A percentile compares a stretch with the other conserved stretches of the same genome.
These are phyloP conservation scores for Hexamita inflata DNA, from an alignment of 208 protist genomes.

Conservation along the genomic window DNA sequence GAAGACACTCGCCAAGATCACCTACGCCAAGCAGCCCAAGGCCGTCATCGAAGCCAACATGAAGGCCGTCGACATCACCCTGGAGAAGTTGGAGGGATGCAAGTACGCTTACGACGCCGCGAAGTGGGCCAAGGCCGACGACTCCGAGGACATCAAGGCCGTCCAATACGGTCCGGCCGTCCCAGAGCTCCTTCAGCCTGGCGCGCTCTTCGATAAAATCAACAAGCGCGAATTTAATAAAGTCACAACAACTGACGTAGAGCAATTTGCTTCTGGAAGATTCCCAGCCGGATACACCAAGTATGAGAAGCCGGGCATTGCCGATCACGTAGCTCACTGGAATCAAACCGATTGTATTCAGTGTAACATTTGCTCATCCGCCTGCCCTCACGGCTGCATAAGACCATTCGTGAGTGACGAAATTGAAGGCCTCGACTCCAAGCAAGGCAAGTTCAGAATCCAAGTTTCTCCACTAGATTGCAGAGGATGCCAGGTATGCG, in stretches of 20 bases:
- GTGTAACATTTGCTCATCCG: slow-evolving; percentile 54
- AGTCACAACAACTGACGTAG: neutral
- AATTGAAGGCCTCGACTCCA: neutral
- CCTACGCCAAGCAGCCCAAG: slow-evolving; percentile 24
- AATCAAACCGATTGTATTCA: slow-evolving; percentile 54
- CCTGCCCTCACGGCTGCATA: slow-evolving; percentile 59
- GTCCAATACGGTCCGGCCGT: neutral
- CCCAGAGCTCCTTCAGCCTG: neutral
- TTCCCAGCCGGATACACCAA: slow-evolving; percentile 19
- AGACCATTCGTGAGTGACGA: slow-evolving; percentile 52
- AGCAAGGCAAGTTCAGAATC: slow-evolving; percentile 28
- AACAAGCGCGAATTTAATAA: neutral
- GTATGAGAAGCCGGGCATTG: slow-evolving; percentile 52
- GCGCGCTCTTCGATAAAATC: too few species aligned
- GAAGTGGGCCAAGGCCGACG: slow-evolving; percentile 10
- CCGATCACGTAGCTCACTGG: slow-evolving; percentile 49
- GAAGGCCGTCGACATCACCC: slow-evolving; percentile 30
- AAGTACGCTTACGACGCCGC: neutral
- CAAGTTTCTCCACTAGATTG: slow-evolving; percentile 40
- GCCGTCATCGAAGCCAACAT: slow-evolving; percentile 34
- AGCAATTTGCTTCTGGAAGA: neutral
- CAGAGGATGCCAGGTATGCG: slow-evolving; percentile 35
- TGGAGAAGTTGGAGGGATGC: neutral
- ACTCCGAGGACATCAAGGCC: neutral
- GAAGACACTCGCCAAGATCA: slow-evolving; percentile 24